phyloP scores from a whole-genome alignment of 73 alveolate genomes.

The Blepharisma japonicum region DNA sequence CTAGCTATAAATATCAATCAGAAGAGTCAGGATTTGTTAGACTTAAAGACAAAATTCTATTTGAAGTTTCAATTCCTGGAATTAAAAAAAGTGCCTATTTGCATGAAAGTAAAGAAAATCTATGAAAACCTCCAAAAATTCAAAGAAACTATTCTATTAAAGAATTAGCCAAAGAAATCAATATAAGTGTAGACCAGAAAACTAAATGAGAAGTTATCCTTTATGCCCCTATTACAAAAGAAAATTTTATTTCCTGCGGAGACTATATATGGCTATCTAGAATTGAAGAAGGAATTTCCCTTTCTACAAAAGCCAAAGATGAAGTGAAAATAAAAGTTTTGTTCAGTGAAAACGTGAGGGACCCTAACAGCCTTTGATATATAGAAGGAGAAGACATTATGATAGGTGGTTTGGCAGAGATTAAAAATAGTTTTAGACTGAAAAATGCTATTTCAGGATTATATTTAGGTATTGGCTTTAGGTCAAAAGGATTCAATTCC shows the following conservation, averaged over 20 bases:
- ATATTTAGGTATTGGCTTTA: neutral
- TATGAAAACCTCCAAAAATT: no score
- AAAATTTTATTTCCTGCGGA: neutral
- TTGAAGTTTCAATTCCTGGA: conserved; percentile 1
- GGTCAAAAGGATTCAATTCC: neutral
- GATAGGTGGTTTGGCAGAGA: neutral
- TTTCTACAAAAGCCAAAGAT: neutral
- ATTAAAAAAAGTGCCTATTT: neutral
- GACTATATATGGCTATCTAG: conserved; percentile 3
- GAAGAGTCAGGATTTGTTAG: conserved; percentile 41
- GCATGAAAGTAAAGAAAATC: neutral
- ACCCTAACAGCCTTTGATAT: neutral
- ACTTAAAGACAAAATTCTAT: neutral
- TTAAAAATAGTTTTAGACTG: neutral
- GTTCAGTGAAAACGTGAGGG: neutral
- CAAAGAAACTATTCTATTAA: neutral
- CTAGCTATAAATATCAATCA: conserved; percentile 49
- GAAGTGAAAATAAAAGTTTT: neutral
- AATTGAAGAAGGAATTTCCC: neutral
- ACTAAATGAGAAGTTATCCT: neutral
- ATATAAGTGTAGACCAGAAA: neutral
- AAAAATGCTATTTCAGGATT: neutral
- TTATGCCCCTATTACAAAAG: neutral
- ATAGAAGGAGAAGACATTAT: conserved; percentile 1
- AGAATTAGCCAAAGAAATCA: neutral